Evolutionary conservation across 2,329 filamentous ascomycete species (phyloP), one percentile per base, ranked within the genome.

Genomic region (Pseudogymnoascus sp.): DNA sequence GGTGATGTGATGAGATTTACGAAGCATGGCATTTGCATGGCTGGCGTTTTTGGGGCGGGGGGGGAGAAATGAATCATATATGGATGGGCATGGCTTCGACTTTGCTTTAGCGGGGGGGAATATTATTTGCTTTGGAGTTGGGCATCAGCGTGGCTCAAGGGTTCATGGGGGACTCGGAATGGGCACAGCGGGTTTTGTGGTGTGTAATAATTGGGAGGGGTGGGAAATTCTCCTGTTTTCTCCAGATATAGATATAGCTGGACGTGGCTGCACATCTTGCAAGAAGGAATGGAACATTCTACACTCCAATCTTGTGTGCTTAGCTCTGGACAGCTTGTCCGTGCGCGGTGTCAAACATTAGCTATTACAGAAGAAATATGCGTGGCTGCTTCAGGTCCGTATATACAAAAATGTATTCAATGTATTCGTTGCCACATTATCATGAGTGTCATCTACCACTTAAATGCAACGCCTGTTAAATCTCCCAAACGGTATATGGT

Each of bases 51-150:
- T 61, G 33, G 60, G 60, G 23, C 31, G 23, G 59, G 57, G 59
- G 57, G 50, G 28, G 59, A 47, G 35, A 40, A 19, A 19, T 60
- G 33, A 57, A 57, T 57, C 8, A 57, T 57, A 57, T 57, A 57
- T 35, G 50, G 50, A 57, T 57, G 50, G 50, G 50, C 50, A 57
- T 57, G 50, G 50, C 50, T 57, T 57, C 28, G 50, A 57, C 50
- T 57, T 57, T 57, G 50, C 50, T 57, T 57, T 57, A 35, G 50
- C 50, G 50, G 50, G 47, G 47, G 47, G 50, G 9, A 13, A 57
- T 57, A 53, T 28, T 4, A 33, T 57, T 57, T 57, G 50, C 50
- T 57, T 57, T 57, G 50, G 50, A 57, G 50, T 57, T 57, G 28
- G 28, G 50, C 50, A 57, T 57, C 21, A 35, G 50, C 50, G 50